These are phyloP conservation scores for Aspergillus chevalieri DNA, from an alignment of 2,329 filamentous ascomycete species.

Conservation along the genomic window DNA sequence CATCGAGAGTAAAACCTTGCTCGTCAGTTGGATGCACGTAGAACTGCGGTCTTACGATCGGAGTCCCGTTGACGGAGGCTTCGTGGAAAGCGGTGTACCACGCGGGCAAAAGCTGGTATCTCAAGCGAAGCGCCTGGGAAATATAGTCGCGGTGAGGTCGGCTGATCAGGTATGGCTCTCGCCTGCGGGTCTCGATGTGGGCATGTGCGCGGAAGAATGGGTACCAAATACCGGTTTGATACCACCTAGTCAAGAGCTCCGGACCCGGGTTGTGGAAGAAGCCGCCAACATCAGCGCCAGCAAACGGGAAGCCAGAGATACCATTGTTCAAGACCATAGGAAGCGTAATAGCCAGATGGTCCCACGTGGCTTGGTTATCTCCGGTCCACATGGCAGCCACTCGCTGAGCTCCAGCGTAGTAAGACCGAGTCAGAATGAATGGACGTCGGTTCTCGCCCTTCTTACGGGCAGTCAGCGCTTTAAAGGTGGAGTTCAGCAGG, in stretches of 20 bases:
- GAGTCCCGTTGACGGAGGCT: slow-evolving; percentile 72
- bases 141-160: slow-evolving; percentile 83
- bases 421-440: slow-evolving; percentile 87
- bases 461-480: slow-evolving; percentile 76
- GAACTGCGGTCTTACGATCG: slow-evolving; percentile 86
- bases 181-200: slow-evolving; percentile 89
- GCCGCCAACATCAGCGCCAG: slow-evolving; percentile 90
- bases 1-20: slow-evolving; percentile 78
- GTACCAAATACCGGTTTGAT: slow-evolving; percentile 93
- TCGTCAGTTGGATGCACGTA: slow-evolving; percentile 86
- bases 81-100: slow-evolving; percentile 98
- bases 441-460: slow-evolving; percentile 79
- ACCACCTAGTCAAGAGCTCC: slow-evolving; percentile 89
- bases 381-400: slow-evolving; percentile 97
- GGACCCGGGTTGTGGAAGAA: slow-evolving; percentile 97
- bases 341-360: slow-evolving; percentile 78
- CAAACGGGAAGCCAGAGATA: slow-evolving; percentile 87
- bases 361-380: slow-evolving; percentile 92
- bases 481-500: slow-evolving; percentile 87
- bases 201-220: slow-evolving; percentile 97
- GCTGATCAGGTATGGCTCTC: slow-evolving; percentile 83
- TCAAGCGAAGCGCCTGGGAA: slow-evolving; percentile 76
- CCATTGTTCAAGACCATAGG: slow-evolving; percentile 93
- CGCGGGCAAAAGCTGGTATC: slow-evolving; percentile 81
- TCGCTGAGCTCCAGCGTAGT: slow-evolving; percentile 85